Conservation (phyloP, 2,329 filamentous ascomycete species). For the Venturia asperata region DNA sequence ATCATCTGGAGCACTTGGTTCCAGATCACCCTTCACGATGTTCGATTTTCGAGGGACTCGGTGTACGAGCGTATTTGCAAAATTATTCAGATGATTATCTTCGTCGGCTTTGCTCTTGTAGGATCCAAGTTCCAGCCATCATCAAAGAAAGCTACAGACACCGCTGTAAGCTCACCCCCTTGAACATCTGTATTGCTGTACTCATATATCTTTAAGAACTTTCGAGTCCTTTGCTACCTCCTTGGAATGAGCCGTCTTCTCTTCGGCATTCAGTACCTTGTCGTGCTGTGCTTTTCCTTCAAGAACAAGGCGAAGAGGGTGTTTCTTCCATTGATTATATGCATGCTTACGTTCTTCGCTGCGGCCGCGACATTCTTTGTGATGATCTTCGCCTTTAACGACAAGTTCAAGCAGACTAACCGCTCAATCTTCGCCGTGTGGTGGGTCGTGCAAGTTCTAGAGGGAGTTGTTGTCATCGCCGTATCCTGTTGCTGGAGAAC, state of each 20-base stretch:
- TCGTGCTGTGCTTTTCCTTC: neutral
- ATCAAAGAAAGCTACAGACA: neutral
- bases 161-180: neutral
- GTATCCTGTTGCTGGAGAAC: conserved; percentile 50
- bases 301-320: neutral
- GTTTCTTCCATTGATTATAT: neutral
- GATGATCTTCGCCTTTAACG: neutral
- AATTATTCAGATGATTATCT: conserved; percentile 32
- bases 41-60: conserved; percentile 33
- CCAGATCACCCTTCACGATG: conserved; percentile 35
- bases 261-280: conserved; percentile 9
- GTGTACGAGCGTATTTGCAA: conserved; percentile 35
- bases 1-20: conserved; percentile 35
- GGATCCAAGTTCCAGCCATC: conserved; percentile 32
- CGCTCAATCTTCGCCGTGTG: conserved; percentile 29
- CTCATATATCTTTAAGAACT: conserved; percentile 8
- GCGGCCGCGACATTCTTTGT: neutral
- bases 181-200: neutral
- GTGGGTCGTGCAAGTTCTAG: conserved; percentile 42
- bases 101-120: conserved; percentile 33
- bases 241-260: conserved; percentile 6
- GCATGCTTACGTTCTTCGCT: conserved; percentile 11
- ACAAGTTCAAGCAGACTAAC: neutral
- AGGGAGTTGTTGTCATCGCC: conserved; percentile 46
- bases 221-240: conserved; percentile 12